Evolutionary conservation across 2,329 filamentous ascomycete species (phyloP), one percentile per base, ranked within the genome.

Genomic region (Conoideocrella luteorostrata): DNA sequence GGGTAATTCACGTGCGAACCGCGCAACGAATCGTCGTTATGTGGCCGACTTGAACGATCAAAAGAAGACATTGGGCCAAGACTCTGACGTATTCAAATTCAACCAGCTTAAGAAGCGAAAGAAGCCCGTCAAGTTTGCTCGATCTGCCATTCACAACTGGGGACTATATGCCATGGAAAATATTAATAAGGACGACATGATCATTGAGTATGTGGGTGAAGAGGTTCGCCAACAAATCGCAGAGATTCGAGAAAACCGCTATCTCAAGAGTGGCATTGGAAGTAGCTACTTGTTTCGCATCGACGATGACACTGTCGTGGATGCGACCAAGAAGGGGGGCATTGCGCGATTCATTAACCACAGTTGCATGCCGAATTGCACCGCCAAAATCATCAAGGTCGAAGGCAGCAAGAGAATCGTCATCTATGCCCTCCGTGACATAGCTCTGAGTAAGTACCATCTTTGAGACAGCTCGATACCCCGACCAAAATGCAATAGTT

Each of bases 31-130:
- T 61, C 88, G 93, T 46, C 88, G 93, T 38, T 84, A 94, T 49
- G 86, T 95, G 51, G 93, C 93, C 43, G 93, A 97, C 58, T 84
- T 98, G 54, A 95, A 95, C 61, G 88, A 93, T 36, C 90, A 96
- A 63, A 95, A 95, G 71, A 88, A 88, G 67, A 85, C 83, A 11
- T 75, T 88, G 17, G 85, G 84, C 42, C 79, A 80, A 50, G 90
- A 95, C 53, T 88, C 89, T 43, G 91, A 96, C 56, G 88, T 93
- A 23, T 80, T 98, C 57, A 86, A 91, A 46, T 98, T 98, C 77
- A 98, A 98, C 66, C 93, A 97, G 70, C 82, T 98, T 46, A 96
- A 97, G 77, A 98, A 97, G 70, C 86, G 93, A 49, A 98, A 97
- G 80, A 98, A 98, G 74, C 90, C 91, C 2, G 93, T 98, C 63